A percentile compares a stretch with the other conserved stretches of the same genome.
Conservation (phyloP, 805 yeast species). For the Myxozyma geophila region DNA sequence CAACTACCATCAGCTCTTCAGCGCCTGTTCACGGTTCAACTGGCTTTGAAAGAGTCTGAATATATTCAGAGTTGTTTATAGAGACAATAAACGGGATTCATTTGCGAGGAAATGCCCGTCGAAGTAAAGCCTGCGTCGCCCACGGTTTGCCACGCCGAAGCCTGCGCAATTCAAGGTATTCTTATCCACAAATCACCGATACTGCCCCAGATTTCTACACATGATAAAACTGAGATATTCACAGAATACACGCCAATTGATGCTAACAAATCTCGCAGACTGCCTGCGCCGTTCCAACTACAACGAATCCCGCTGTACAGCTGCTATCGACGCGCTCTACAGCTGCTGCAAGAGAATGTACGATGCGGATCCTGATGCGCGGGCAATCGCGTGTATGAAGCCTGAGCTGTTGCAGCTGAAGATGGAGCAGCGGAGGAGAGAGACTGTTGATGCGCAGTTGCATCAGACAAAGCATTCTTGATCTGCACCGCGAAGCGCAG, state of each 20-base stretch:
- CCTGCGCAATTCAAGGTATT: conserved; percentile 78
- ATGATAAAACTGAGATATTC: not conserved
- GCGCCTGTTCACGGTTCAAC: not conserved
- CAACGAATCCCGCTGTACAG: conserved; percentile 75
- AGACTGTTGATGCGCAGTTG: conserved; percentile 62
- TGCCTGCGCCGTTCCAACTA: conserved; percentile 67
- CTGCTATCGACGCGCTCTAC: conserved; percentile 70
- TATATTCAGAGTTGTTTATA: not conserved
- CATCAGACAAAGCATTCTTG: conserved; percentile 26
- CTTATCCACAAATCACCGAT: no score
- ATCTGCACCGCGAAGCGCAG: not conserved
- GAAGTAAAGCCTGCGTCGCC: conserved; percentile 24
- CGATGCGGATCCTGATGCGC: conserved; percentile 61
- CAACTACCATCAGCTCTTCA: not conserved
- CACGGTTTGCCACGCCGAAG: conserved; percentile 69
- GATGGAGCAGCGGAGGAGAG: conserved; percentile 64
- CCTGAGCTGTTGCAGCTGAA: conserved; percentile 66
- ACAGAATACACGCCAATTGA: not conserved
- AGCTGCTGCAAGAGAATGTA: conserved; percentile 75
- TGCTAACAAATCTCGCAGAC: conserved; percentile 45
- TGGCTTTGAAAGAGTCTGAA: not conserved
- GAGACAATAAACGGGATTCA: not conserved
- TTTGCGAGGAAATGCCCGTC: not conserved
- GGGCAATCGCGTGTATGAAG: conserved; percentile 78
- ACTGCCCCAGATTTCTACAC: not conserved